Base-by-base conservation (phyloP, 164 flowering plant species). In the Umbilicus rupestris region DNA sequence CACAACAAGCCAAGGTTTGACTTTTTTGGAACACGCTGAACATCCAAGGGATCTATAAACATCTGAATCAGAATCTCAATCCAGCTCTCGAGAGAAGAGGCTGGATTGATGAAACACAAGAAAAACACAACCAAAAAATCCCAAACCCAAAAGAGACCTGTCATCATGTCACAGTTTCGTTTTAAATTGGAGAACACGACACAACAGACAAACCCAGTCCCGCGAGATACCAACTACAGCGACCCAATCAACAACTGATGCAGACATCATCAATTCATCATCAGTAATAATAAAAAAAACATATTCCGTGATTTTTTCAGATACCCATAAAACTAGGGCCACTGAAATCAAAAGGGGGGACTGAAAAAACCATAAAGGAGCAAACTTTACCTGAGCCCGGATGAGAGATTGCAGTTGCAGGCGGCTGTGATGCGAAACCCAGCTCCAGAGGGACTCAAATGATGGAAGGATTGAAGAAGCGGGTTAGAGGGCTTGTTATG, bases 61-160 rank as follows among this genome's bases (percentile, higher is more conserved):
- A 35, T 49, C 26, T 5, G 55, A 20, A 49, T 49, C 55, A 49
- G 55, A 20, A 49, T 49, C 55, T n/a, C 49, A 45, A 45, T 4
- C 55, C 55, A 49, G 55, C 55, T 59, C 33, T 59, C 28, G 20
- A 57, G 24, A 57, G 62, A 57, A 57, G 63, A 29, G 35, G 24
- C 63, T 58, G 63, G 63, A 15, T 58, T 58, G n/a, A 45, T 14
- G 49, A 45, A 45, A 16, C 49, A 45, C 4, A 15, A 45, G 15
- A 45, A 45, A 3, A 45, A 45, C 49, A 15, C 49, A 45, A 45
- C 6, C n/a, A 15, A 45, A 4, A 14, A 45, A 16, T 16, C 49
- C 15, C 15, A 14, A 45, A 16, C 49, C 20, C 19, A 45, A n/a
- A 45, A 15, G 16, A 45, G n/a, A 2, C 49, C 5, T 15, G 49